Conservation (phyloP, 2,329 filamentous ascomycete genomes). For the Aspergillus hiratsukae region DNA sequence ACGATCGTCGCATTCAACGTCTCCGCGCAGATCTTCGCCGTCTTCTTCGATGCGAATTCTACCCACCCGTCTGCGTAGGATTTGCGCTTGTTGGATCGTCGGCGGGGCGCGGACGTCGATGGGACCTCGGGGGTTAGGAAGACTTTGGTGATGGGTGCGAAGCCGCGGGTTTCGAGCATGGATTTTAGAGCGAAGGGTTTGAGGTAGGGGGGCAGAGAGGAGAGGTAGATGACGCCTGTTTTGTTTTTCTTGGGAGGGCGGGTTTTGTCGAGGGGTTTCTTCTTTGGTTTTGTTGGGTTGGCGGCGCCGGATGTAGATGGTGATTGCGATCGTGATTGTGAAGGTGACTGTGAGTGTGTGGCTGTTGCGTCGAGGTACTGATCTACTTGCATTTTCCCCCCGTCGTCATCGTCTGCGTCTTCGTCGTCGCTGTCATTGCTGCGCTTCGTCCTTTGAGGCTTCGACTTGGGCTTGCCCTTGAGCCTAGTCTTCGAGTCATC, state of each 20-base stretch:
- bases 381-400: neutral
- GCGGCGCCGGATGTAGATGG: neutral
- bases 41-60: conserved; percentile 44
- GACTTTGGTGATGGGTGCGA: conserved; percentile 40
- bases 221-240: conserved; percentile 43
- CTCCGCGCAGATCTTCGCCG: conserved; percentile 43
- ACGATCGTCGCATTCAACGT: conserved; percentile 42
- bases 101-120: conserved; percentile 14
- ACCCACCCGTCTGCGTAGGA: conserved; percentile 46
- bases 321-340: neutral
- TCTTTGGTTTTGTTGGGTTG: conserved; percentile 2
- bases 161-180: conserved; percentile 38
- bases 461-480: conserved; percentile 12
- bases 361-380: conserved; percentile 13
- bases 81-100: conserved; percentile 39
- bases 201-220: conserved; percentile 45
- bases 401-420: conserved; percentile 5
- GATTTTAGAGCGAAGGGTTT: conserved; percentile 44
- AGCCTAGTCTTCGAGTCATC: conserved; percentile 9
- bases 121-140: conserved; percentile 40
- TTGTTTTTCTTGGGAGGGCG: conserved; percentile 29
- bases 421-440: conserved; percentile 7
- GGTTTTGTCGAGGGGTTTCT: conserved; percentile 11
- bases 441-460: conserved; percentile 3
- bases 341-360: neutral